Base-by-base conservation (phyloP, 2,329 filamentous ascomycete species). In the Chaetomium sp. region DNA sequence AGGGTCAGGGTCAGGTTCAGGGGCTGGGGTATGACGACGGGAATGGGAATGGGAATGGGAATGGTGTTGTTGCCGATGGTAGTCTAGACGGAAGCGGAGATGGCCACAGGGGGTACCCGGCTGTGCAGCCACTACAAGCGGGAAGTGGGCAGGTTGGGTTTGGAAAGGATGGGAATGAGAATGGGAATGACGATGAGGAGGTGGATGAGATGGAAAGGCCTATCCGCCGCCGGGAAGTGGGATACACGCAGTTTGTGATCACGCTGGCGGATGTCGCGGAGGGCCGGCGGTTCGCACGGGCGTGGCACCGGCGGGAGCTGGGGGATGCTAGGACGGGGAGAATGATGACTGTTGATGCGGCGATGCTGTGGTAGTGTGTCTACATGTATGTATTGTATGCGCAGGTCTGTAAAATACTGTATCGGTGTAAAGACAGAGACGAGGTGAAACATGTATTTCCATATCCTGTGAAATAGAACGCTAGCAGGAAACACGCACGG, bases 211-310 rank as follows among this genome's bases (percentile, higher is more conserved):
- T 34, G 36, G 43, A 5, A 35, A 4, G 11, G 37, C 40, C 40
- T 42, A 11, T 42, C 40, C 12, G 36, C 32, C 4, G 65, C 66
- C 68, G 55, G 66, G 71, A 41, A 62, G 69, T 55, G 72, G 71
- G 64, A 27, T 74, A 68, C 53, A 62, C 65, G 38, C 70, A 78
- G 42, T 81, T 81, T 70, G 70, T 86, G 11, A 62, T 86, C 27
- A 74, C 77, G 4, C 84, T 87, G 58, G 65, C 72, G 11, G 78
- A 79, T n/a, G 71, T 76, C 49, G 70, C 71, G 8, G 80, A 81
- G 58, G 81, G 81, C 19, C 74, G 72, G 53, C 71, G 77, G 53
- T 80, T 80, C 59, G 74, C 75, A 35, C 68, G 76, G 57, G 57
- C 60, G 51, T 76, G 74, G 74, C 74, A 77, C 61, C 68, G 69